Evolutionary conservation across 495 filamentous ascomycete genomes (phyloP), one percentile per base, ranked within the genome.

Genomic region (Lineolata rhizophorae): DNA sequence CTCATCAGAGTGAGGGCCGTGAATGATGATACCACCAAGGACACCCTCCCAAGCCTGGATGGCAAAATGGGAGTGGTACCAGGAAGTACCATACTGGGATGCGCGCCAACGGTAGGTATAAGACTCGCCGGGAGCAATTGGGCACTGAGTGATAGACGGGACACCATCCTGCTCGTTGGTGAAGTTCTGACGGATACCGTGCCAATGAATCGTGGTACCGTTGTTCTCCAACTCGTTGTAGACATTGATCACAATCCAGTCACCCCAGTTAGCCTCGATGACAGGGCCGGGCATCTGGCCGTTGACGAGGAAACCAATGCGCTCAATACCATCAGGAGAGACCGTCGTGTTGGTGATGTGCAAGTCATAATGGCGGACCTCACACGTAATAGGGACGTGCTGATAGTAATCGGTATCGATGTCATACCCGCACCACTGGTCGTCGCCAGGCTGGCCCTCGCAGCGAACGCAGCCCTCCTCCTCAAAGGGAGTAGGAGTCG

Each of bases 151-250:
- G 12, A 56, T 54, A 13, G 49, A 48, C 10, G 47, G 40, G 12
- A 60, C 56, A 20, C 58, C 58, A 37, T 62, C 58, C 22, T 42
- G 39, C 11, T 53, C 45, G 38, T 56, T 64, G 4, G 51, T 62
- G 42, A 58, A 31, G 20, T 50, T 39, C 34, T 68, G 64, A 5
- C 62, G 53, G 13, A 65, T 45, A 5, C 64, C 61, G 37, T 68
- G 57, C 30, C 50, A 65, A 37, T 65, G 62, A 18, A 67, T 51
- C 15, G 43, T 53, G 4, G 60, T 64, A 8, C 55, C 55, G 30
- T 59, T 59, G 32, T 39, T 33, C 9, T 32, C 18, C 17, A 56
- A 22, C 3, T 35, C 30, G 38, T 56, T 56, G 22, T 32, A 47
- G 5, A 56, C 41, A 3, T 35, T 32, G 10, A 56, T 41, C 19